Evolutionary conservation across 2,329 filamentous ascomycete species (phyloP).

Genomic region (Cladophialophora carrionii): DNA sequence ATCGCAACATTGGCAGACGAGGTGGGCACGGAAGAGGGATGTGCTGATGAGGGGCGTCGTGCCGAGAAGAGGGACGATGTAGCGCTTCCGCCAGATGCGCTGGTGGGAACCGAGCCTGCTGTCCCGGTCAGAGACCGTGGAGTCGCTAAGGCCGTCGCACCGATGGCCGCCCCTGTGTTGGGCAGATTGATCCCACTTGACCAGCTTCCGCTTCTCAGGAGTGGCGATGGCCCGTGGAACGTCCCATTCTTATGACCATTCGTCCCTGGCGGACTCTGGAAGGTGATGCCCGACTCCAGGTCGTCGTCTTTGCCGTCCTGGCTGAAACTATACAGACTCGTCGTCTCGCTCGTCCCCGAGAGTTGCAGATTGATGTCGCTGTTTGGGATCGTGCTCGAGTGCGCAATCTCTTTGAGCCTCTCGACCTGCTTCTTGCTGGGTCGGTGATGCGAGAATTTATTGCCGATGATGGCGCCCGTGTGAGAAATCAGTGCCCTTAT

Average conservation of each 20-base stretch:
- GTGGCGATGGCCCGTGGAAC: slow-evolving; percentile 24
- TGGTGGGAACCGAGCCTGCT: neutral
- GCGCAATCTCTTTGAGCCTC: slow-evolving; percentile 81
- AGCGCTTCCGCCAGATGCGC: neutral
- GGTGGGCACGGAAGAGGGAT: slow-evolving; percentile 3
- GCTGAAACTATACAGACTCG: slow-evolving; percentile 37
- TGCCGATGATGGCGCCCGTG: slow-evolving; percentile 92
- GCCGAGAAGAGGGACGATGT: slow-evolving; percentile 3
- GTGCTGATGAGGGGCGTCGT: slow-evolving; percentile 8
- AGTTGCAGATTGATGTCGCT: slow-evolving; percentile 41
- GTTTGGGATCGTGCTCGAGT: slow-evolving; percentile 65
- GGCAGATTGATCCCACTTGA: slow-evolving; percentile 23
- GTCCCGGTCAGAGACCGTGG: slow-evolving; percentile 4
- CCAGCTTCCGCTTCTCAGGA: slow-evolving; percentile 30
- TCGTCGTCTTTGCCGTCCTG: slow-evolving; percentile 35
- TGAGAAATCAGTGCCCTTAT: slow-evolving; percentile 93
- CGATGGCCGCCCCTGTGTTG: neutral
- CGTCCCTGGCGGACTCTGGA: slow-evolving; percentile 30
- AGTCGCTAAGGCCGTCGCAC: neutral
- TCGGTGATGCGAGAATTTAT: slow-evolving; percentile 90
- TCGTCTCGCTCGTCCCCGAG: slow-evolving; percentile 35
- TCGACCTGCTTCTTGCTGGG: slow-evolving; percentile 78
- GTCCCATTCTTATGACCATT: slow-evolving; percentile 25
- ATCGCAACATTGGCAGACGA: neutral
- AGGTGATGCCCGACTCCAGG: slow-evolving; percentile 34